Percentiles rank a stretch among this genome's conserved stretches.
These are phyloP conservation scores for Salvia splendens DNA, from an alignment of 257 asterid genomes.

Conservation along the genomic window DNA sequence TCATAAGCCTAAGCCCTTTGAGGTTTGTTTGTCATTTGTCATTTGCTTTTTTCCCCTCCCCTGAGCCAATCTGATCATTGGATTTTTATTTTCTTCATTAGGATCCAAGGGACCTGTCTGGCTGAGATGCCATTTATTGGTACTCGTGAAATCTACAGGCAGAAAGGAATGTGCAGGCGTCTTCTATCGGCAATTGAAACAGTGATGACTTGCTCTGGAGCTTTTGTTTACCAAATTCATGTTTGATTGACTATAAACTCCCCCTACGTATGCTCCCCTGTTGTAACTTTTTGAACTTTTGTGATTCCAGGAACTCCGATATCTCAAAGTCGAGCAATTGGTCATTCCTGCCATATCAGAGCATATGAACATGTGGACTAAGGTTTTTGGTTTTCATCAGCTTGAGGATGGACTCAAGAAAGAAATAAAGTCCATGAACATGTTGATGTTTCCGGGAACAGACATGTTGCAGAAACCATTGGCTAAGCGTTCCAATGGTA, in stretches of 20 bases:
- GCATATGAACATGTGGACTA: conserved; percentile 81
- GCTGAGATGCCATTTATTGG: conserved; percentile 98
- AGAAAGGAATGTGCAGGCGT: conserved; percentile 95
- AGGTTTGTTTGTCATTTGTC: conserved; percentile 3
- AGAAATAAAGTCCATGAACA: conserved; percentile 65
- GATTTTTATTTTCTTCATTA: conserved; percentile 33
- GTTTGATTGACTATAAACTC: conserved; percentile 5
- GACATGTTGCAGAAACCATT: conserved; percentile 85
- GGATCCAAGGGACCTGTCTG: conserved; percentile 72
- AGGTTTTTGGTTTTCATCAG: conserved; percentile 67
- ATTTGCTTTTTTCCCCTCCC: conserved; percentile 2
- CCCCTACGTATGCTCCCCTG: background rate
- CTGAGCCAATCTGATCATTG: conserved; percentile 26
- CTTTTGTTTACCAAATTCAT: background rate
- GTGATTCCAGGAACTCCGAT: conserved; percentile 62
- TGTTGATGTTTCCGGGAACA: conserved; percentile 90
- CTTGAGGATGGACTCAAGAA: conserved; percentile 60
- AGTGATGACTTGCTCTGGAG: conserved; percentile 43
- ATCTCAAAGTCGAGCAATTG: conserved; percentile 66
- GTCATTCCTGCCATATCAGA: conserved; percentile 87
- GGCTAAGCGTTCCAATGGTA: conserved; percentile 52
- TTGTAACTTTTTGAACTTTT: conserved; percentile 19
- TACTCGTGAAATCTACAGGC: conserved; percentile 77
- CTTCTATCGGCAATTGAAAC: conserved; percentile 75
- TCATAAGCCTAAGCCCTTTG: conserved; percentile 15